Base-by-base conservation (phyloP, 495 filamentous ascomycete genomes). In the Daldinia grandis region DNA sequence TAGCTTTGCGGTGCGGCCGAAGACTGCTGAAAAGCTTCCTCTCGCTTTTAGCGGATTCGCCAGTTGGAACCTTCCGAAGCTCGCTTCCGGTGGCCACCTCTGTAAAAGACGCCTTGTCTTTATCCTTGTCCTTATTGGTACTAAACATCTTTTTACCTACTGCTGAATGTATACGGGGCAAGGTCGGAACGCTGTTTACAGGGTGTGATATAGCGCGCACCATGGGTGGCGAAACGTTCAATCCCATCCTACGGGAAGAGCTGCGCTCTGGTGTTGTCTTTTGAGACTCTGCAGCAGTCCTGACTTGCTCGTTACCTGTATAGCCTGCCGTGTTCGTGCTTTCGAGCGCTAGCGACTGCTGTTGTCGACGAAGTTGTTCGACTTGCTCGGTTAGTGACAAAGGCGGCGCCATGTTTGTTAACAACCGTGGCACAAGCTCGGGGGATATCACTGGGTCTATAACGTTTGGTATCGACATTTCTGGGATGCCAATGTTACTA, bases 171-270 rank as follows among this genome's bases (percentile, higher is more conserved):
- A 72, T 59, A 24, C 75, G 75, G 19, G 73, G 68, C 10, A 77
- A 31, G 17, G 62, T 72, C 6, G 75, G 70, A 27, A 72, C 25
- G 25, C 60, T 62, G 55, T 68, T 72, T 21, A 66, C 79, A 17
- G 93, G 92, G 58, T 94, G 91, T 19, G 92, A 90, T 53, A 92
- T 85, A 21, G 92, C 86, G 38, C 93, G 89, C 51, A 86, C 73
- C 56, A 95, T 80, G 1, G 90, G 88, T 47, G 91, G 90, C 40
- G 90, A 90, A 21, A 85, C 82, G 44, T 83, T 77, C 60, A 69
- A 64, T 65, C 81, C 75, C 56, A 74, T 73, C 70, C 80, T 78
- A 67, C 84, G 78, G 59, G 81, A 77, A 73, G 78, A 19, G 54
- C 79, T 63, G 8, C 84, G 83, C 21, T 87, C 84, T 4, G 74